Percentiles rank a stretch among this genome's conserved stretches.
phyloP scores from a whole-genome alignment of 257 asterid species.

The Solanum neorickii region DNA sequence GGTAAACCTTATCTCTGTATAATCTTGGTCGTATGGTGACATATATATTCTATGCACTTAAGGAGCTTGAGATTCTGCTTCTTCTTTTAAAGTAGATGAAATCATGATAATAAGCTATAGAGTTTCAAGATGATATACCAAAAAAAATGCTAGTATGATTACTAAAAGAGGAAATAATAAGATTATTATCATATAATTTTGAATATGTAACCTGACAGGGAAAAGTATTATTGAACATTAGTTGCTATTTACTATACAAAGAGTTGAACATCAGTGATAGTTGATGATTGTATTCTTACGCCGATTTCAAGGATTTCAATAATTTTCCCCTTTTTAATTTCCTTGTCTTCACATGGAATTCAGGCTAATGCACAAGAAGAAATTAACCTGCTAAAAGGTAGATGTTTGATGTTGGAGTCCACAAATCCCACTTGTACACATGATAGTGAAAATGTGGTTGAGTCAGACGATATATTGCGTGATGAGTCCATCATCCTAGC shows the following conservation, averaged over 20 bases:
- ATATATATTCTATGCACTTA: background rate
- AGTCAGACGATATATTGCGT: conserved; percentile 23
- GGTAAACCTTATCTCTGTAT: conserved; percentile 29
- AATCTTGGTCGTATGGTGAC: background rate
- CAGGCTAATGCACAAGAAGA: conserved; percentile 54
- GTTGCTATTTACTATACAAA: too few relatives aligned
- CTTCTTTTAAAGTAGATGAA: background rate
- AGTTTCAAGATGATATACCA: background rate
- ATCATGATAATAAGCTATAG: background rate
- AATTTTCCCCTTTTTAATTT: background rate
- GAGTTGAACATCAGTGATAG: background rate
- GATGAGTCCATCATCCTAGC: conserved; percentile 40
- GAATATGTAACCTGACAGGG: background rate
- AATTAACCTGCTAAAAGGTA: conserved; percentile 31
- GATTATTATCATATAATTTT: too few relatives aligned
- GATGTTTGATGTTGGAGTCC: conserved; percentile 35
- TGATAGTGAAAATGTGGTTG: conserved; percentile 9
- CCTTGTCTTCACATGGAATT: conserved; percentile 1
- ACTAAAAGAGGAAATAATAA: too few relatives aligned
- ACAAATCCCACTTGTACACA: conserved; percentile 11
- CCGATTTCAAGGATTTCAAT: background rate
- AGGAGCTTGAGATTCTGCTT: background rate
- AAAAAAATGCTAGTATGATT: background rate
- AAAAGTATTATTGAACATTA: background rate
- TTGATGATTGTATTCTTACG: background rate